phyloP scores from a whole-genome alignment of 495 filamentous ascomycete genomes.

The Terfezia boudieri region DNA sequence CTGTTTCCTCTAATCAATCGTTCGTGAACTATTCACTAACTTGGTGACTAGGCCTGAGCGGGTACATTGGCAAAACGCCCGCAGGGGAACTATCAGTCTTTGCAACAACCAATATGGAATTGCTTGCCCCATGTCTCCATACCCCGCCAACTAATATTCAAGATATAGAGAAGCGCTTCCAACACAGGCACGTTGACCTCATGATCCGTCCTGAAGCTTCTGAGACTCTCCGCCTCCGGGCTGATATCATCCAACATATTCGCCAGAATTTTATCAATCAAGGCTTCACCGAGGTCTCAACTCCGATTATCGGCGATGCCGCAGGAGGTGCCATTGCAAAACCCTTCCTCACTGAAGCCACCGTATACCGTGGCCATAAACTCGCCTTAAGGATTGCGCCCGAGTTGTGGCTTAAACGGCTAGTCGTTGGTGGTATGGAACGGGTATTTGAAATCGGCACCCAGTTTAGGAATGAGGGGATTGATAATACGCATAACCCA shows the following conservation, averaged over 20 bases:
- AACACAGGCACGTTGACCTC: slow-evolving; percentile 60
- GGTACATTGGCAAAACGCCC: slow-evolving; percentile 44
- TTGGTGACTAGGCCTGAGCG: slow-evolving; percentile 34
- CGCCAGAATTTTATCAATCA: slow-evolving; percentile 47
- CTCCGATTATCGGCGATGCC: slow-evolving; percentile 55
- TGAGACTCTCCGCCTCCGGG: slow-evolving; percentile 52
- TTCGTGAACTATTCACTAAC: slow-evolving; percentile 5
- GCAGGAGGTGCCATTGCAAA: slow-evolving; percentile 69
- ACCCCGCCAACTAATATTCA: slow-evolving; percentile 40
- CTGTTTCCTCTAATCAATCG: slow-evolving; percentile 4
- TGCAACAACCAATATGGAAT: slow-evolving; percentile 38
- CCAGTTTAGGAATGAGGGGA: slow-evolving; percentile 83
- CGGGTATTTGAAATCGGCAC: slow-evolving; percentile 82
- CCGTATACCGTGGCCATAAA: slow-evolving; percentile 42
- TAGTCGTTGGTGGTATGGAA: slow-evolving; percentile 78
- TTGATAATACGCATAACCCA: slow-evolving; percentile 85
- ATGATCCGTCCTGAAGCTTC: slow-evolving; percentile 41
- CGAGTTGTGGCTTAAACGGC: slow-evolving; percentile 82
- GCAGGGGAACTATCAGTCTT: slow-evolving; percentile 58
- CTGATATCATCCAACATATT: slow-evolving; percentile 48
- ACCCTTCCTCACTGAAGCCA: slow-evolving; percentile 50
- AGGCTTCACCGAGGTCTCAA: slow-evolving; percentile 67
- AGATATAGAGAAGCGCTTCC: slow-evolving; percentile 41
- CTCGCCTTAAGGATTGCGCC: slow-evolving; percentile 70
- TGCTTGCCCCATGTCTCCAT: slow-evolving; percentile 58